Evolutionary conservation across 257 asterid species (phyloP).

Genomic region (Marsdenia floribunda): DNA sequence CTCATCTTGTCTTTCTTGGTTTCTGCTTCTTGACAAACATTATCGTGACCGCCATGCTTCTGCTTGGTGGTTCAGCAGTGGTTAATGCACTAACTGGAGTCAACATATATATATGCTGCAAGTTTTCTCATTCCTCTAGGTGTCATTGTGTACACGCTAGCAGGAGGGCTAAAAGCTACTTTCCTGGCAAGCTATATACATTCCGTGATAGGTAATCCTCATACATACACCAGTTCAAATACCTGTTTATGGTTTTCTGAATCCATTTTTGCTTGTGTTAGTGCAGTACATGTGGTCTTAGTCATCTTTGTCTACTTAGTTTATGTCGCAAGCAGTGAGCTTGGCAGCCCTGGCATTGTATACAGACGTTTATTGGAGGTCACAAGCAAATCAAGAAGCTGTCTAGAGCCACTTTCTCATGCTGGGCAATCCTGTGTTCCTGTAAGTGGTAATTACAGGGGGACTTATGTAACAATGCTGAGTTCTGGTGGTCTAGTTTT

Average conservation of each 20-base stretch:
- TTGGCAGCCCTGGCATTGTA: conserved; percentile 74
- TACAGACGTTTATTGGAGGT: conserved; percentile 65
- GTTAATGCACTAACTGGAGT: conserved; percentile 93
- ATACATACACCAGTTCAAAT: not conserved
- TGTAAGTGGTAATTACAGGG: conserved; percentile 65
- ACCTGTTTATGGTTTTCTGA: conserved; percentile 7
- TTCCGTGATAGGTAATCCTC: conserved; percentile 65
- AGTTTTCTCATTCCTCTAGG: conserved; percentile 93
- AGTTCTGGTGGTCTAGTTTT: conserved; percentile 88
- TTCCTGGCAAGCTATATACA: conserved; percentile 92
- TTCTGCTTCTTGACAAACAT: conserved; percentile 91
- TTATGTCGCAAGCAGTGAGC: conserved; percentile 63
- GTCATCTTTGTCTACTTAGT: conserved; percentile 84
- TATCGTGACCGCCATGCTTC: conserved; percentile 91
- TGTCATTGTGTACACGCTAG: conserved; percentile 73
- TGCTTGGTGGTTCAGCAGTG: conserved; percentile 92
- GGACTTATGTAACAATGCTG: conserved; percentile 81
- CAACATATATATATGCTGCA: conserved; percentile 81
- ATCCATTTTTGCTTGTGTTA: not conserved
- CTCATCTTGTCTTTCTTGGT: conserved; percentile 71
- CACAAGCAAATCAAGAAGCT: conserved; percentile 61
- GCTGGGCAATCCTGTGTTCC: conserved; percentile 81
- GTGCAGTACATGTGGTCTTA: conserved; percentile 74
- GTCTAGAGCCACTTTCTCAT: conserved; percentile 58
- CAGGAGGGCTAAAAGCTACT: conserved; percentile 93